Base-by-base conservation (phyloP, 129 eudicot species). In the Escallonia rubra region DNA sequence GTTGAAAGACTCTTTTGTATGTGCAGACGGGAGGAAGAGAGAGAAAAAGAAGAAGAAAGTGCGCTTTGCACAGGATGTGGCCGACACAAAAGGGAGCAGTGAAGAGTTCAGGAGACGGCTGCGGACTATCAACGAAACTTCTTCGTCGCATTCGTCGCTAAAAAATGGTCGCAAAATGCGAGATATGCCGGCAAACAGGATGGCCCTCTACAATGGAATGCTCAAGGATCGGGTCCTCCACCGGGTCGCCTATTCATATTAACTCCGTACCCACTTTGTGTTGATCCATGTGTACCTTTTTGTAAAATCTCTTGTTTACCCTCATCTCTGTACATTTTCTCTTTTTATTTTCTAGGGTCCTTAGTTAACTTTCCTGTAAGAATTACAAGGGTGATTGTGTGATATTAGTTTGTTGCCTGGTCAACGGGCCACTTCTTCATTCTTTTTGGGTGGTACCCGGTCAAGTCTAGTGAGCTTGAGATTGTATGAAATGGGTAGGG, bases 11-110 rank as follows among this genome's bases (percentile, higher is more conserved):
- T 23, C 1, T 23, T 23, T 23, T 23, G 34, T 23, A 23, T 23
- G 34, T 23, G 65, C 42, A 79, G 85, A 76, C 50, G 86, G 76
- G 65, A 78, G 69, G 73, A 85, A 61, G 72, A 83, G 86, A 50
- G 78, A 69, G 64, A 82, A 72, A 76, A 90, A 85, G 86, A 85
- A 91, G 74, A 91, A 91, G 77, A 87, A 65, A 71, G 97, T 91
- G 68, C 91, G 79, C 68, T 91, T 91, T 79, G 96, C 97, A 45
- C 78, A 82, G 58, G 96, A 91, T 70, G 97, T 91, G 76, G 88
- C 78, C 78, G 96, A 87, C 67, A 96, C 97, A 46, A 65, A 41
- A 38, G 93, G 97, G 11, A 87, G 87, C 70, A 81, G 89, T 11
- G 90, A 91, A 41, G 90, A 82, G 70, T 87, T 87, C 66, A 83